These are phyloP conservation scores for Trypanosoma mega DNA, from an alignment of 208 protist species.

Conservation along the genomic window DNA sequence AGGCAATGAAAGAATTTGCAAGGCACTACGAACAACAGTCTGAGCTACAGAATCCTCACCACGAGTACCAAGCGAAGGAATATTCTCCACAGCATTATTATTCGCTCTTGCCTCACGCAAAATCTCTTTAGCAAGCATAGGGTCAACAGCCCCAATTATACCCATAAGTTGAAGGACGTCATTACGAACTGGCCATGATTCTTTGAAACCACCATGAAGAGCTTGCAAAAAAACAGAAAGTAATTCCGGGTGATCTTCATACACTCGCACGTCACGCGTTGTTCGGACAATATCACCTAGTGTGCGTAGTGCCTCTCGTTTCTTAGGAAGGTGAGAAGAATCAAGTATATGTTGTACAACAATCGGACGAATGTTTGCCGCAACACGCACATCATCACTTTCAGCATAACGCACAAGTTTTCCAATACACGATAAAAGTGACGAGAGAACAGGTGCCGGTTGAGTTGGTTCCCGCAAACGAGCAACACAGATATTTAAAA, in stretches of 20 bases:
- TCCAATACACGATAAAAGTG: slow-evolving; percentile 78
- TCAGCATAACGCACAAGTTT: slow-evolving; percentile 83
- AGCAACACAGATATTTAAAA: slow-evolving; percentile 67
- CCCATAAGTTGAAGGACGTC: slow-evolving; percentile 91
- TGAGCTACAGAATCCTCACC: slow-evolving; percentile 72
- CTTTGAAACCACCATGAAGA: slow-evolving; percentile 86
- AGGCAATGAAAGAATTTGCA: slow-evolving; percentile 80
- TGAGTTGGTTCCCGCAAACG: slow-evolving; percentile 57
- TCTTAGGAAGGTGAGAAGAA: slow-evolving; percentile 78
- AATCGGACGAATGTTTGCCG: slow-evolving; percentile 56
- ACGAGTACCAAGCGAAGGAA: slow-evolving; percentile 23
- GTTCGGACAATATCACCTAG: slow-evolving; percentile 86
- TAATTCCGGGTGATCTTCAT: slow-evolving; percentile 71
- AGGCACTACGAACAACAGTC: slow-evolving; percentile 66
- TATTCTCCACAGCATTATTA: slow-evolving; percentile 21
- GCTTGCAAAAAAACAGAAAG: slow-evolving; percentile 78
- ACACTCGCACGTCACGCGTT: slow-evolving; percentile 83
- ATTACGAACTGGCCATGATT: slow-evolving; percentile 81
- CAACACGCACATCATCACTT: slow-evolving; percentile 67
- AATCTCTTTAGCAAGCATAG: slow-evolving; percentile 80
- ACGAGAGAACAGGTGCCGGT: slow-evolving; percentile 53
- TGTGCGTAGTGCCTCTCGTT: slow-evolving; percentile 81
- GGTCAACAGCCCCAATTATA: slow-evolving; percentile 86
- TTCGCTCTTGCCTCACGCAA: slow-evolving; percentile 45
- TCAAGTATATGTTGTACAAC: slow-evolving; percentile 84